Base-by-base conservation (phyloP, 2,329 filamentous ascomycete genomes). In the Aspergillus udagawae region DNA sequence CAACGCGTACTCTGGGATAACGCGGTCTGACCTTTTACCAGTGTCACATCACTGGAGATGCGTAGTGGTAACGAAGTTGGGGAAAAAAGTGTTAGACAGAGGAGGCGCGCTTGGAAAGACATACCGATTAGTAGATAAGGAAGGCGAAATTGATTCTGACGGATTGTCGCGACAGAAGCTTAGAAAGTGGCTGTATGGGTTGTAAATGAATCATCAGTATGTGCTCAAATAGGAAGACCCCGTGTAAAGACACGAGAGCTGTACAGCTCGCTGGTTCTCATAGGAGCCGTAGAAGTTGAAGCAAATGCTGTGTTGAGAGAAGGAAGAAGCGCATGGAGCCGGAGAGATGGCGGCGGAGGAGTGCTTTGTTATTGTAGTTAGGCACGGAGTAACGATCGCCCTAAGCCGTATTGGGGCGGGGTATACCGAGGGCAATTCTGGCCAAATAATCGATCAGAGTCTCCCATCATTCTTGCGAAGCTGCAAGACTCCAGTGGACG, bases 1-100 rank as follows among this genome's bases (percentile, higher is more conserved):
- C 51, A 49, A 47, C 51, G 29, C 50, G 51, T 60, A 47, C 41
- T 58, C 55, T 55, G 48, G 61, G 51, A 25, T 56, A 52, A 58
- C 61, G 62, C 60, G 64, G 71, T 77, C 75, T 72, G 75, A 77
- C 74, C 75, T 77, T 77, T 77, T 77, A 77, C 75, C 75, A 77
- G 70, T 64, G 63, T 71, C 56, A 58, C 75, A 77, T 77, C 75
- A 75, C 72, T 57, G 74, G 75, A 77, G 73, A 71, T 53, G 44
- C 21, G 12, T 47, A 47, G 44, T 23, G 44, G 23, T 47, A 14
- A 23, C 1, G 21, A 10, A 17, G 20, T 3, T 49, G 47, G 21
- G 27, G 49, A 35, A 50, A 27, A 51, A 50, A 52, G 45, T 14
- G 38, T 27, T 35, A 28, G 35, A 12, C 49, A 32, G 47, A 25